Evolutionary conservation across 176 grass and related monocot genomes (phyloP).

Genomic region (Pharus latifolius): DNA sequence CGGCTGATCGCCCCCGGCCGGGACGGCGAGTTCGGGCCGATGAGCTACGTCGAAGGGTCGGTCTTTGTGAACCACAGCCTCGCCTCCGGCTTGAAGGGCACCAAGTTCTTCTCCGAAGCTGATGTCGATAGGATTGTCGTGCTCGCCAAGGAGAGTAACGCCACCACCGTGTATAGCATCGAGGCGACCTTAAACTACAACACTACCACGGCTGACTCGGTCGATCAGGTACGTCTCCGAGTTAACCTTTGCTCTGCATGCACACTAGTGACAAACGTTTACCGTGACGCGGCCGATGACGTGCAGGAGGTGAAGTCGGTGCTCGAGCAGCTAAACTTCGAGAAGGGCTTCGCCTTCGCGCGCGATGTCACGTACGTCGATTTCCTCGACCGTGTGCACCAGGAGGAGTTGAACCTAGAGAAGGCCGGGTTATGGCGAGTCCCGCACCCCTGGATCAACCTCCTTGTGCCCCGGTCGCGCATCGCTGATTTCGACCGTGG

Average conservation of each 20-base stretch:
- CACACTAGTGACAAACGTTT: too few relatives aligned
- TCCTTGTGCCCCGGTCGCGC: conserved; percentile 53
- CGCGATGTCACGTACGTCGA: conserved; percentile 36
- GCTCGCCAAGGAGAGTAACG: conserved; percentile 13
- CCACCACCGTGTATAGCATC: conserved; percentile 51
- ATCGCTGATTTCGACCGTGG: conserved; percentile 56
- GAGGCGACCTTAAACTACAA: conserved; percentile 54
- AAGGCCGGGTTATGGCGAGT: conserved; percentile 46
- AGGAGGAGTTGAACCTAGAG: conserved; percentile 27
- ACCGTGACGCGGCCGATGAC: too few relatives aligned
- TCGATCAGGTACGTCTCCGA: conserved; percentile 14
- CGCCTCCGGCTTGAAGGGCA: conserved; percentile 17
- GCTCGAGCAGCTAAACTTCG: conserved; percentile 30
- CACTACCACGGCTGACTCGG: neutral
- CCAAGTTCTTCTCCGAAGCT: conserved; percentile 43
- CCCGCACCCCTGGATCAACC: conserved; percentile 73
- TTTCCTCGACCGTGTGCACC: conserved; percentile 59
- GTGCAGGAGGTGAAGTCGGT: conserved; percentile 7
- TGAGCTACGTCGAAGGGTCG: conserved; percentile 68
- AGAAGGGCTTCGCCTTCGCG: conserved; percentile 34
- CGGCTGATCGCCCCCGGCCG: conserved; percentile 2
- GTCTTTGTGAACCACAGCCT: conserved; percentile 42
- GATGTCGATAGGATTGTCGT: conserved; percentile 29
- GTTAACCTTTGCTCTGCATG: too few relatives aligned
- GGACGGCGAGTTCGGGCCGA: neutral